Base-by-base conservation (phyloP, 2,329 filamentous ascomycete species). In the Myriosclerotinia scirpicola region DNA sequence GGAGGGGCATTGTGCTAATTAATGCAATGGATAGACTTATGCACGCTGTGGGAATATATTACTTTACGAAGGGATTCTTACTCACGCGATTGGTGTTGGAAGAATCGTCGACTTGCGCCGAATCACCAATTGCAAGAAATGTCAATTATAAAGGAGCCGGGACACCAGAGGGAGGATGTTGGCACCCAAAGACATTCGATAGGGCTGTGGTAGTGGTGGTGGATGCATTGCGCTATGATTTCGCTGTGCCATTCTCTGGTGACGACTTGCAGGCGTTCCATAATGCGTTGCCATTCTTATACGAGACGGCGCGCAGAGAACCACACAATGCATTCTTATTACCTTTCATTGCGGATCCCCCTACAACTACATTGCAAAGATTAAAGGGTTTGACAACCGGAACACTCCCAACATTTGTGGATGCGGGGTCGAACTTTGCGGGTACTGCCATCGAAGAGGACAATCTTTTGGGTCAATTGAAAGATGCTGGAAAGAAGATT, bases 361-460 rank as follows among this genome's bases (percentile, higher is more conserved):
- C 95, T 8, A 99, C 95, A 4, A 90, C 93, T 7, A 99, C 95
- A 8, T 81, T 98, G 67, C 95, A 98, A 78, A 83, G 95, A 70
- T 80, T 99, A 71, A 98, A 98, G 80, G 95, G 94, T 3, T 79
- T 99, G 71, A 99, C 93, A 22, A 99, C 95, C 0, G 95, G 95
- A 5, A 98, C 95, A 1, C 80, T 99, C 64, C 95, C 95, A 1
- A 97, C 94, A 0, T 97, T 99, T 76, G 85, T 98, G 64, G 95
- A 99, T 76, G 86, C 92, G 14, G 95, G 95, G 0, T 96, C 92
- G 70, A 99, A 94, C 78, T 99, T 99, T 78, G 93, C 92, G 0
- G 95, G 95, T 2, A 96, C 91, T 3, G 92, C 92, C 7, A 97
- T 99, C 72, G 93, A 97, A 67, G 95, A 99, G 81, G 95, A 99